Percentiles rank a stretch among this genome's conserved stretches.
These are phyloP conservation scores for Ophiostoma sp. DNA, from an alignment of 2,329 filamentous ascomycete species.

Conservation along the genomic window DNA sequence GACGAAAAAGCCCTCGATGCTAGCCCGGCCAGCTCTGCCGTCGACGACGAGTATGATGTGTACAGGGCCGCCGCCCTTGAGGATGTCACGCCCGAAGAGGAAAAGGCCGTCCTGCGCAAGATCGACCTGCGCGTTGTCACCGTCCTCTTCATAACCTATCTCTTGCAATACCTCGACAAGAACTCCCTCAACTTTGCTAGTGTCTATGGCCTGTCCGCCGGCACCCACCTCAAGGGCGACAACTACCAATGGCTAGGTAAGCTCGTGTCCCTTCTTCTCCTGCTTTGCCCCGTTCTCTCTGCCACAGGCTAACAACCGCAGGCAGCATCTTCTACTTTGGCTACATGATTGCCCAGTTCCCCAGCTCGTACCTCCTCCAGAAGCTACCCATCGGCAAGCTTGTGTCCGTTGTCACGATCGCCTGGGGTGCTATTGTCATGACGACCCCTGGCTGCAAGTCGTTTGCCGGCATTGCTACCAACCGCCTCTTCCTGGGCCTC, in stretches of 20 bases:
- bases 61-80: background rate
- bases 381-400: constrained; percentile 35
- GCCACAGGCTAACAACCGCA: background rate
- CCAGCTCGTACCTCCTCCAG: constrained; percentile 33
- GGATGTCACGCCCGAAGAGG: constrained; percentile 25
- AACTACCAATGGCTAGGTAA: constrained; percentile 33
- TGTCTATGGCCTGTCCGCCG: constrained; percentile 23
- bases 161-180: constrained; percentile 59
- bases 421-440: constrained; percentile 46
- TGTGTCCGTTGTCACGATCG: constrained; percentile 45
- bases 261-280: too few relatives aligned
- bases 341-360: constrained; percentile 29
- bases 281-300: too few relatives aligned
- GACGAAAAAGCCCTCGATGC: background rate
- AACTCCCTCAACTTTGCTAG: constrained; percentile 25
- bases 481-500: constrained; percentile 57
- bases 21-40: background rate
- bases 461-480: constrained; percentile 50
- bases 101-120: constrained; percentile 44
- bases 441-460: constrained; percentile 49
- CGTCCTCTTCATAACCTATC: constrained; percentile 53
- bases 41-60: constrained; percentile 6
- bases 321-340: constrained; percentile 22
- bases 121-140: constrained; percentile 54
- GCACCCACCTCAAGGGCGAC: constrained; percentile 30